phyloP scores from a whole-genome alignment of 148 eudicot genomes.

The Cornus controversa region DNA sequence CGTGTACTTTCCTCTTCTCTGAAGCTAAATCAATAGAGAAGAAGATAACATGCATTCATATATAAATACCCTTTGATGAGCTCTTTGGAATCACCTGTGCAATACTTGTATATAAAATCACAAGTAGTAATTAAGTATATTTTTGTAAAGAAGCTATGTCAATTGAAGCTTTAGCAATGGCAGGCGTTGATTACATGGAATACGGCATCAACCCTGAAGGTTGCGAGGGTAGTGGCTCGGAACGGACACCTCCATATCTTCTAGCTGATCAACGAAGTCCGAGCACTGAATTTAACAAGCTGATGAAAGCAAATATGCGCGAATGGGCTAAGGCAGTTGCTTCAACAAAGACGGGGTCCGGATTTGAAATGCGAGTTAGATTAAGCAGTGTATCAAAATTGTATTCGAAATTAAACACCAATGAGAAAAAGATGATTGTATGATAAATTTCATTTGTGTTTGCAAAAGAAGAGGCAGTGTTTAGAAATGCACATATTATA shows the following conservation, averaged over 20 bases:
- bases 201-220: constrained; percentile 12
- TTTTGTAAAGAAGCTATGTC: constrained; percentile 17
- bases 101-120: too few species aligned
- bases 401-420: background rate
- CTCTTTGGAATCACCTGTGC: too few species aligned
- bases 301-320: background rate
- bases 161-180: constrained; percentile 45
- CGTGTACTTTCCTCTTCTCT: too few species aligned
- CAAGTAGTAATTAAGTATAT: too few species aligned
- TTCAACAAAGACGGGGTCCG: background rate
- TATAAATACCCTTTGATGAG: too few species aligned
- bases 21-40: too few species aligned
- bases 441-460: too few species aligned
- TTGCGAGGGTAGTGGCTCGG: constrained; percentile 14
- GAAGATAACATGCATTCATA: too few species aligned
- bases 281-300: too few species aligned
- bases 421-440: too few species aligned
- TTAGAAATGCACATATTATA: too few species aligned
- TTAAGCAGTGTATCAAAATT: background rate
- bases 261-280: constrained; percentile 14
- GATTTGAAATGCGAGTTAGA: background rate
- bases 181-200: constrained; percentile 33
- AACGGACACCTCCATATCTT: constrained; percentile 25
- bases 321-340: background rate
- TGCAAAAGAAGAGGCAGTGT: too few species aligned